Evolutionary conservation across 768 basidiomycete species (phyloP), one percentile per base, ranked within the genome.

Genomic region (Lactarius quietus): DNA sequence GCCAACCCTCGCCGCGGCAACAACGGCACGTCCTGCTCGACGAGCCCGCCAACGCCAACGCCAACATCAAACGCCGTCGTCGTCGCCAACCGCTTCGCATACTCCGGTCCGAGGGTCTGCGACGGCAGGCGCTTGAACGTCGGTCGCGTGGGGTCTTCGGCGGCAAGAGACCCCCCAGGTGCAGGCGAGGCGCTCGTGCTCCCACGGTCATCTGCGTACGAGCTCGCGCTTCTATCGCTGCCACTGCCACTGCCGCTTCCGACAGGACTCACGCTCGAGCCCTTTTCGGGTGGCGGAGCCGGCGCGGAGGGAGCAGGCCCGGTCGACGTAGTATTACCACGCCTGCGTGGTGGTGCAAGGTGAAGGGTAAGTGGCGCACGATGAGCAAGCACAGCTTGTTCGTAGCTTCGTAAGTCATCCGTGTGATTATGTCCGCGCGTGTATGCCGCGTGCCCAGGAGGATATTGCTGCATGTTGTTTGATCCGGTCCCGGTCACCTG

Each of bases 81-180:
- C 10, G 61, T 65, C 51, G 67, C 67, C 5, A 64, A 17, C 23
- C 85, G 76, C 73, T 92, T 91, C 56, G 81, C 68, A 66, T 79
- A 79, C 39, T 76, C 76, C 2, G 87, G 86, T 1, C 81, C 89
- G n/a, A 92, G 75, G 12, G 87, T 87, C 76, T 89, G 87, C 55
- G 87, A 88, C 2, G 90, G 84, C 41, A 89, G 73, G 53, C 90
- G 78, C 78, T 92, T 92, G 72, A 89, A 90, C 33, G 85, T 80
- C 14, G 90, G 90, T 1, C 90, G 73, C 66, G 70, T 63, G 63
- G n/a, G 57, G 6, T 63, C 65, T 17, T 77, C 78, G 31, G 70
- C 17, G 55, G 65, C 62, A 69, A 72, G 74, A 61, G 52, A 35
- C 14, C 43, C 18, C 39, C 68, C 61, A 43, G 59, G 70, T 29